Percentiles rank a stretch among this genome's conserved stretches.
Evolutionary conservation across 306 rosid species (phyloP).

Genomic region (Lathyrus sativus): DNA sequence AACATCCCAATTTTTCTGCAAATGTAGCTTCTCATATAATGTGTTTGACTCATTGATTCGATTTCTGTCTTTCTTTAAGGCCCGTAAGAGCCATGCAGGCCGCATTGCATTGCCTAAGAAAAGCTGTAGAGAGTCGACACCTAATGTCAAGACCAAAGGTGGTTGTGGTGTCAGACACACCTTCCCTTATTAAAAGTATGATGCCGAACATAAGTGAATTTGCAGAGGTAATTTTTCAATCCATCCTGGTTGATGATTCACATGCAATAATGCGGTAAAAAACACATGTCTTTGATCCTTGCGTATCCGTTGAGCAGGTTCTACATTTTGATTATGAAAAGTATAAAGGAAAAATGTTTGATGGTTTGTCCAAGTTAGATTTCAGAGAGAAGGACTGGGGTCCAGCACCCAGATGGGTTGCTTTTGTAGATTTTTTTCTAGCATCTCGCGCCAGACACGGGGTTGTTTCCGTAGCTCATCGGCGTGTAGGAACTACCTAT

Average conservation of each 20-base stretch:
- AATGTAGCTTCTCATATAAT: conserved; percentile 13
- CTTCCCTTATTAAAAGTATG: conserved; percentile 65
- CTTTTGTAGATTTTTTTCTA: conserved; percentile 94
- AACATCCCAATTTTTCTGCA: not conserved
- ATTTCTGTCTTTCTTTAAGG: conserved; percentile 55
- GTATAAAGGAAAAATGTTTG: conserved; percentile 67
- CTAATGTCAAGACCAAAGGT: conserved; percentile 62
- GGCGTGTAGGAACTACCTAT: conserved; percentile 95
- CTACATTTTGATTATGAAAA: conserved; percentile 82
- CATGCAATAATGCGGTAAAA: conserved; percentile 9
- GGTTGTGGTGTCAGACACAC: conserved; percentile 86
- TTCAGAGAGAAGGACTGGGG: conserved; percentile 97
- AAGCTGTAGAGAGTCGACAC: conserved; percentile 49
- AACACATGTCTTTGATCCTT: conserved; percentile 17
- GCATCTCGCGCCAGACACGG: conserved; percentile 85
- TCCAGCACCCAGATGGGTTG: conserved; percentile 99
- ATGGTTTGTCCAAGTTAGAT: conserved; percentile 54
- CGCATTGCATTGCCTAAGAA: conserved; percentile 69
- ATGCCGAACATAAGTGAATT: conserved; percentile 59
- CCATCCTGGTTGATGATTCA: conserved; percentile 14
- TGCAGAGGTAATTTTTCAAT: conserved; percentile 72
- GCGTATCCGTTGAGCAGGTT: conserved; percentile 52
- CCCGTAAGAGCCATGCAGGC: conserved; percentile 77
- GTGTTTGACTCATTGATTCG: conserved; percentile 31
- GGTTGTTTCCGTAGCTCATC: conserved; percentile 84